A percentile compares a stretch with the other conserved stretches of the same genome.
Evolutionary conservation across 2,329 filamentous ascomycete species (phyloP).

Genomic region (Neopestalotiopsis sp.): DNA sequence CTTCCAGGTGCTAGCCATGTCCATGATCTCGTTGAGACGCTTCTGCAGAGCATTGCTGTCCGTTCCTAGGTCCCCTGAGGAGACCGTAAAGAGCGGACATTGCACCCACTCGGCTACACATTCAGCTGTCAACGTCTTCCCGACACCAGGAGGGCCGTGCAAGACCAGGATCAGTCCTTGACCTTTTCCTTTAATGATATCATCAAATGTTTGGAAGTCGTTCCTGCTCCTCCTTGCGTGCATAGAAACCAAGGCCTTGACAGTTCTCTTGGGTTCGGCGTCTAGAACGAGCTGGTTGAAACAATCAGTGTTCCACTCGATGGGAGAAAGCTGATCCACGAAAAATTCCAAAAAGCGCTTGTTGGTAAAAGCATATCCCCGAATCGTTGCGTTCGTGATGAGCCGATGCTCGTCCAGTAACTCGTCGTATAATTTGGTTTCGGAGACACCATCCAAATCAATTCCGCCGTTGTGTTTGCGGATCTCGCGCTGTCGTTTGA

Average conservation of each 20-base stretch:
- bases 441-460: conserved; percentile 30
- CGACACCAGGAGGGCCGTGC: conserved; percentile 51
- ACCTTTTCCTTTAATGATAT: conserved; percentile 26
- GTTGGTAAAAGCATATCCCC: conserved; percentile 37
- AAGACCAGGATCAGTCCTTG: conserved; percentile 52
- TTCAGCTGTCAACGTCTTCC: conserved; percentile 44
- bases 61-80: conserved; percentile 35
- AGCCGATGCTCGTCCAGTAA: conserved; percentile 35
- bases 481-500: conserved; percentile 25
- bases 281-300: conserved; percentile 30
- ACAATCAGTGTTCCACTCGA: conserved; percentile 28
- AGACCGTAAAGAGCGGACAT: conserved; percentile 39
- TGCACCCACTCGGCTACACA: conserved; percentile 40
- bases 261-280: conserved; percentile 25
- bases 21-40: conserved; percentile 34
- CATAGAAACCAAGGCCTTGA: conserved; percentile 27
- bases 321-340: conserved; percentile 16
- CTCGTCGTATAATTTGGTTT: conserved; percentile 24
- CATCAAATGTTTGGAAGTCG: conserved; percentile 24
- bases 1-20: conserved; percentile 47
- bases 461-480: conserved; percentile 19
- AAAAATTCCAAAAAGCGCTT: conserved; percentile 39
- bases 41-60: conserved; percentile 29
- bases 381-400: conserved; percentile 33
- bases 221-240: conserved; percentile 23